Evolutionary conservation across 2,329 filamentous ascomycete species (phyloP).

Genomic region (Neonectria sp.): DNA sequence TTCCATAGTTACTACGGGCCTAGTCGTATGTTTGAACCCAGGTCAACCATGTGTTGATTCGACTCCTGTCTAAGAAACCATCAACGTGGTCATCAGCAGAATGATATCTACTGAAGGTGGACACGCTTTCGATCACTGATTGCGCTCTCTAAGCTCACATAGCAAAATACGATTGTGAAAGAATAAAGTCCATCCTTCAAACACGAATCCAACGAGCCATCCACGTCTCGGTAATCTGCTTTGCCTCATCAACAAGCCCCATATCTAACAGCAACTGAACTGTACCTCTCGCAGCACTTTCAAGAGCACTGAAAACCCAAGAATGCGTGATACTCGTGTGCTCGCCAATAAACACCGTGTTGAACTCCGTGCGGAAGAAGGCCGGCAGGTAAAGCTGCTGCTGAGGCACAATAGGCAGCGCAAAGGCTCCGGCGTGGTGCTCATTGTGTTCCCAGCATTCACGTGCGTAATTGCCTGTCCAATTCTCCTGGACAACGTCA

Average conservation of each 20-base stretch:
- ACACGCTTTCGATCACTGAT: background rate
- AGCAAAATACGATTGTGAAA: background rate
- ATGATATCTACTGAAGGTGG: too few species aligned
- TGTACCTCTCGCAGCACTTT: slow-evolving; percentile 69
- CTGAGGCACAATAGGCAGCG: slow-evolving; percentile 65
- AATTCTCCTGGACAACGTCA: slow-evolving; percentile 66
- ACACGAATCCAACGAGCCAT: slow-evolving; percentile 70
- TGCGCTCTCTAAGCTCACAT: background rate
- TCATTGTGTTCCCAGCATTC: slow-evolving; percentile 72
- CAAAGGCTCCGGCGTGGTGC: slow-evolving; percentile 71
- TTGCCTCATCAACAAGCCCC: slow-evolving; percentile 74
- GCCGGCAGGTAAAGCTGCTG: slow-evolving; percentile 73
- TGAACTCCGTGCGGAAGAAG: slow-evolving; percentile 72
- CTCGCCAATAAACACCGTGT: slow-evolving; percentile 52
- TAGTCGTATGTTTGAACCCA: too few species aligned
- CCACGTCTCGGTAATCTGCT: slow-evolving; percentile 69
- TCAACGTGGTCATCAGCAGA: too few species aligned
- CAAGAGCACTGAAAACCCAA: slow-evolving; percentile 66
- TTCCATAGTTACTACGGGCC: too few species aligned
- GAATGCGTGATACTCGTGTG: slow-evolving; percentile 69
- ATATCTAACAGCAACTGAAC: slow-evolving; percentile 68
- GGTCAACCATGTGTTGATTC: too few species aligned
- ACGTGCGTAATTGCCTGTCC: slow-evolving; percentile 69
- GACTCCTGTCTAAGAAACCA: too few species aligned
- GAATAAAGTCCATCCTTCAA: background rate